Conservation (phyloP, 2,329 filamentous ascomycete genomes). For the Knoxdaviesia capensis region DNA sequence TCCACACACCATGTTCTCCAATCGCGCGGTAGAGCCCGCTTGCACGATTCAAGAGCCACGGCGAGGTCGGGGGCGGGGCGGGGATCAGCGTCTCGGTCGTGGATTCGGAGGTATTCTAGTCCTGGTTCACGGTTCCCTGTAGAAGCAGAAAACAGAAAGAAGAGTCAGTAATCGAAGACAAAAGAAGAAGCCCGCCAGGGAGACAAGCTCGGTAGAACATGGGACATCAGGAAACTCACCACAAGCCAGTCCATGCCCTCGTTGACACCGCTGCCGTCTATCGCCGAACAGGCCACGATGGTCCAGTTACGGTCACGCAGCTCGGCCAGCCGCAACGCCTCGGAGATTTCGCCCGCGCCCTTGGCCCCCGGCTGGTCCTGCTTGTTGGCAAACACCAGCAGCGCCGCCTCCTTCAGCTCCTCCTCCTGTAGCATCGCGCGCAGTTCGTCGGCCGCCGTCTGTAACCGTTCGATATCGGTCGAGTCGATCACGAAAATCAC, state of each 20-base stretch:
- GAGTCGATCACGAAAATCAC: conserved; percentile 98
- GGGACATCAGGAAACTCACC: conserved; percentile 26
- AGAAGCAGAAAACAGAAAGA: neutral
- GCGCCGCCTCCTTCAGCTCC: conserved; percentile 76
- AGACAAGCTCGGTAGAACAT: too few species aligned
- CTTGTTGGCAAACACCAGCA: conserved; percentile 96
- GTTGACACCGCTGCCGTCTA: conserved; percentile 82
- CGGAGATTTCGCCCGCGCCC: conserved; percentile 89
- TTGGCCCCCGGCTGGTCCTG: conserved; percentile 96
- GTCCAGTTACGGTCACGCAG: conserved; percentile 96
- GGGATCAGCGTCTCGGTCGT: too few species aligned
- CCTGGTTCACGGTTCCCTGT: conserved; percentile 10
- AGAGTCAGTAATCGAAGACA: neutral
- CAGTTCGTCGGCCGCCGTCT: conserved; percentile 83
- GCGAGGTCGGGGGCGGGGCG: too few species aligned
- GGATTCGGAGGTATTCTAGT: too few species aligned
- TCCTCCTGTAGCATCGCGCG: conserved; percentile 94
- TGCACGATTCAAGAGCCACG: too few species aligned
- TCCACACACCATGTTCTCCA: too few species aligned
- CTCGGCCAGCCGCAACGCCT: conserved; percentile 76
- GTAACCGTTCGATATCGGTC: conserved; percentile 87
- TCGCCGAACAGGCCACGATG: conserved; percentile 92
- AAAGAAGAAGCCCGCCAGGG: neutral
- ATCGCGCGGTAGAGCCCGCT: too few species aligned
- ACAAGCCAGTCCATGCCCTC: conserved; percentile 99